phyloP scores from a whole-genome alignment of 75 land plant species.

The Picea sitchensis region DNA sequence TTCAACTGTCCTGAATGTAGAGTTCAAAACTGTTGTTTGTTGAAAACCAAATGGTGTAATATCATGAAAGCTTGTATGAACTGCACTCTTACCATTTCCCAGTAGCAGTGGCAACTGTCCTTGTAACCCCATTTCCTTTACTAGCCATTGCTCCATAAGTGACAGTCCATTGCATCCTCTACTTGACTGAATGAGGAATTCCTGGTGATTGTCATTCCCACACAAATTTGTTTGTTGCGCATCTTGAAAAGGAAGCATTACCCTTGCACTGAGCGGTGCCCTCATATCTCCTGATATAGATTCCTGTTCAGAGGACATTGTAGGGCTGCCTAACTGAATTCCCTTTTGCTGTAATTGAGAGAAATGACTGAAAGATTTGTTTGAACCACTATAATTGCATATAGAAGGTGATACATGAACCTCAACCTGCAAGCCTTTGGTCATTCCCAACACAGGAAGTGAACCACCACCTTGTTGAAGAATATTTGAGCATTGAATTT shows the following conservation, averaged over 20 bases:
- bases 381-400: conserved; percentile 1
- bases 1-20: neutral
- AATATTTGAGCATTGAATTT: neutral
- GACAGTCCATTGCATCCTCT: neutral
- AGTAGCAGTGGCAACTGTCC: neutral
- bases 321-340: neutral
- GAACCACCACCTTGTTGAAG: conserved; percentile 7
- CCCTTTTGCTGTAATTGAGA: neutral
- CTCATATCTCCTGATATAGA: neutral
- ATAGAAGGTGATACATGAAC: neutral
- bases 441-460: neutral
- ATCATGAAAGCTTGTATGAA: neutral
- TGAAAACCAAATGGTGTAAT: neutral
- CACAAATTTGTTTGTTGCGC: neutral
- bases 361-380: neutral
- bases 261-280: neutral
- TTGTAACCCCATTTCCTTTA: neutral
- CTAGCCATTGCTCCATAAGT: neutral
- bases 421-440: neutral
- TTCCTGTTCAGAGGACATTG: neutral
- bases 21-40: neutral
- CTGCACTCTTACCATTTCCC: neutral
- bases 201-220: neutral
- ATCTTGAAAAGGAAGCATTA: neutral
- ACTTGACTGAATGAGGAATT: neutral